Percentiles rank a stretch among this genome's conserved stretches.
phyloP scores from a whole-genome alignment of 768 basidiomycete genomes.

The Pulveroboletus sp. region DNA sequence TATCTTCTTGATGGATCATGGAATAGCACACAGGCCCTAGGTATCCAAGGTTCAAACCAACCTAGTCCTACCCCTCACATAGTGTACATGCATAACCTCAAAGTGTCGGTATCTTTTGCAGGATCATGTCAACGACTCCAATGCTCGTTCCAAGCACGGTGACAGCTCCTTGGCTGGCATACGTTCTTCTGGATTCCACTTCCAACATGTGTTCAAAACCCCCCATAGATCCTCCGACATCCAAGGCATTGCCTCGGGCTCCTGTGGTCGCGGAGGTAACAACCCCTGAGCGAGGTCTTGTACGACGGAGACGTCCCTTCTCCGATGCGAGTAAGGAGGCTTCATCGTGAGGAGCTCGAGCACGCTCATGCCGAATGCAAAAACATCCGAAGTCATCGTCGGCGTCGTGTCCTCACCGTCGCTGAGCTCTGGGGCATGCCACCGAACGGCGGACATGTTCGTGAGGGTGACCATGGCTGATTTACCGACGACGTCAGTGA shows the following conservation, averaged over 20 bases:
- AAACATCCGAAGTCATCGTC: slow-evolving; percentile 48
- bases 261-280: slow-evolving; percentile 42
- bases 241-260: slow-evolving; percentile 31
- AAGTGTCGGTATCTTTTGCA: not conserved
- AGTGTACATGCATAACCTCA: slow-evolving; percentile 1
- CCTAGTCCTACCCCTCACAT: not conserved
- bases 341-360: slow-evolving; percentile 53
- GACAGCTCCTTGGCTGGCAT: slow-evolving; percentile 39
- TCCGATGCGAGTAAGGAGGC: slow-evolving; percentile 46
- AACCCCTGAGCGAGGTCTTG: slow-evolving; percentile 37
- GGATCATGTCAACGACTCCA: slow-evolving; percentile 2
- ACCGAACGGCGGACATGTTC: slow-evolving; percentile 44
- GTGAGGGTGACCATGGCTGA: slow-evolving; percentile 45
- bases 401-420: slow-evolving; percentile 38
- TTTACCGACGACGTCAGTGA: slow-evolving; percentile 53
- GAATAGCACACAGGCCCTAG: not conserved
- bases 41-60: not conserved
- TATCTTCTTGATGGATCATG: slow-evolving; percentile 12
- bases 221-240: slow-evolving; percentile 47
- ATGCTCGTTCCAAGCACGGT: slow-evolving; percentile 8
- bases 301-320: slow-evolving; percentile 48
- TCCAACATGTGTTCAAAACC: slow-evolving; percentile 46
- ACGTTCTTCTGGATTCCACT: slow-evolving; percentile 32
- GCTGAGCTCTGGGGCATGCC: slow-evolving; percentile 59
- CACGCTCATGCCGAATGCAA: slow-evolving; percentile 57